phyloP scores from a whole-genome alignment of 169 alveolate genomes.

The Eimeria maxima region DNA sequence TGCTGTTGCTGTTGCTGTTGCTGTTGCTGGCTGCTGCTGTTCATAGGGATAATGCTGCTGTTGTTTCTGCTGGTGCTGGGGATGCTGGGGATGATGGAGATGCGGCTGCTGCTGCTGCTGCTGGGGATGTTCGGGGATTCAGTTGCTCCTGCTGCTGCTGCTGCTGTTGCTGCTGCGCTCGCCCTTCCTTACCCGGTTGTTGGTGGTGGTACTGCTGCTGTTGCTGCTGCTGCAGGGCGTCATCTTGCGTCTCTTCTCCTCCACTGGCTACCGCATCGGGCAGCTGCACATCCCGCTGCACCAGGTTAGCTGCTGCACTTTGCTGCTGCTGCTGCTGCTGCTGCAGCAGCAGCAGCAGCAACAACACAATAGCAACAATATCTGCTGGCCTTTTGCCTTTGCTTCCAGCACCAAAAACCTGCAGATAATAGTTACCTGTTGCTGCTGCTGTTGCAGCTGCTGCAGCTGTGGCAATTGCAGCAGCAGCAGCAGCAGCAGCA shows the following conservation, averaged over 20 bases:
- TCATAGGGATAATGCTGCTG: too few species aligned
- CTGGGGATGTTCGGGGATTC: background rate
- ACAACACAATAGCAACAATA: background rate
- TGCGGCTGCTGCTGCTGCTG: background rate
- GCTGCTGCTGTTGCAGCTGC: too few species aligned
- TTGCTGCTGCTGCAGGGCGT: background rate
- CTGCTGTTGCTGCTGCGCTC: background rate
- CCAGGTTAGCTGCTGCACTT: constrained; percentile 15
- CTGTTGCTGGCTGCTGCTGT: constrained; percentile 22
- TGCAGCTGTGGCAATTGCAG: too few species aligned
- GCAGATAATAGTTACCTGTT: too few species aligned
- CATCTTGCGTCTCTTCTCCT: background rate
- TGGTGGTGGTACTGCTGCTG: constrained; percentile 8
- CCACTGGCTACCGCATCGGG: background rate
- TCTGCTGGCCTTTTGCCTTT: background rate
- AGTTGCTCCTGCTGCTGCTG: background rate
- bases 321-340: constrained; percentile 13
- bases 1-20: constrained; percentile 20
- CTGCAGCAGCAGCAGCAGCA: constrained; percentile 14
- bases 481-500: constrained; percentile 4
- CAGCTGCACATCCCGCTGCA: constrained; percentile 46
- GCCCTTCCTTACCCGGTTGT: too few species aligned
- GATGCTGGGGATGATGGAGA: too few species aligned
- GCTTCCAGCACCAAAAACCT: too few species aligned
- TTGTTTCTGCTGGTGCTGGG: too few species aligned